Evolutionary conservation across 352 stramenopile genomes (phyloP).

Genomic region (Phytophthora idaei): DNA sequence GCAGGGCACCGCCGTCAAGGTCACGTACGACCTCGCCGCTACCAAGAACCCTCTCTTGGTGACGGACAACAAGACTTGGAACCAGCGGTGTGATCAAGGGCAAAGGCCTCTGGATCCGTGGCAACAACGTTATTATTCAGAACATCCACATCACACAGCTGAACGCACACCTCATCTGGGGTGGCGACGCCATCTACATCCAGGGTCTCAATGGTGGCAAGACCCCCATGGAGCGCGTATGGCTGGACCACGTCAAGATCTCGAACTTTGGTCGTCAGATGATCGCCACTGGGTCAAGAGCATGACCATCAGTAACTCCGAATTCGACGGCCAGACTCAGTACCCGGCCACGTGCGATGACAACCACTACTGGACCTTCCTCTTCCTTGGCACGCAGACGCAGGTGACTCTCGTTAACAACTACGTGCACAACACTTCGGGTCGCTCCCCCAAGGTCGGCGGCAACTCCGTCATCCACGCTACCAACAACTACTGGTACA

Average conservation of each 20-base stretch:
- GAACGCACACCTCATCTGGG: slow-evolving; percentile 49
- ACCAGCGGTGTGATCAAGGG: slow-evolving; percentile 47
- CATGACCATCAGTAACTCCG: slow-evolving; percentile 57
- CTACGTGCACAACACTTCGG: slow-evolving; percentile 48
- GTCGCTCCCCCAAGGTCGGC: slow-evolving; percentile 39
- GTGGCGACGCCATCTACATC: slow-evolving; percentile 39
- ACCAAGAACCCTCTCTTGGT: slow-evolving; percentile 38
- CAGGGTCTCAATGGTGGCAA: slow-evolving; percentile 32
- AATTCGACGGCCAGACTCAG: slow-evolving; percentile 51
- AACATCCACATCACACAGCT: slow-evolving; percentile 55
- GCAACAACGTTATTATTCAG: slow-evolving; percentile 55
- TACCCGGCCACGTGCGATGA: slow-evolving; percentile 55
- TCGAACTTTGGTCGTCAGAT: slow-evolving; percentile 47
- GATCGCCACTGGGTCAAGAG: slow-evolving; percentile 44
- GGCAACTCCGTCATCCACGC: slow-evolving; percentile 36
- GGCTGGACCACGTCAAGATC: slow-evolving; percentile 61
- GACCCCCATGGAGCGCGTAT: slow-evolving; percentile 37
- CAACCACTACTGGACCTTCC: slow-evolving; percentile 56
- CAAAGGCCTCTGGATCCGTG: slow-evolving; percentile 45
- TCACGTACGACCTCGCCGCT: slow-evolving; percentile 37
- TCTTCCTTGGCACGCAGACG: slow-evolving; percentile 39
- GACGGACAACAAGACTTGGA: slow-evolving; percentile 50
- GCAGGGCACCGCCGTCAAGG: slow-evolving; percentile 39
- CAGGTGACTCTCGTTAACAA: slow-evolving; percentile 42
- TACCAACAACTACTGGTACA: slow-evolving; percentile 56